phyloP scores from a whole-genome alignment of 1,284 basidiomycete genomes.

The Paramarasmius palmivorus region DNA sequence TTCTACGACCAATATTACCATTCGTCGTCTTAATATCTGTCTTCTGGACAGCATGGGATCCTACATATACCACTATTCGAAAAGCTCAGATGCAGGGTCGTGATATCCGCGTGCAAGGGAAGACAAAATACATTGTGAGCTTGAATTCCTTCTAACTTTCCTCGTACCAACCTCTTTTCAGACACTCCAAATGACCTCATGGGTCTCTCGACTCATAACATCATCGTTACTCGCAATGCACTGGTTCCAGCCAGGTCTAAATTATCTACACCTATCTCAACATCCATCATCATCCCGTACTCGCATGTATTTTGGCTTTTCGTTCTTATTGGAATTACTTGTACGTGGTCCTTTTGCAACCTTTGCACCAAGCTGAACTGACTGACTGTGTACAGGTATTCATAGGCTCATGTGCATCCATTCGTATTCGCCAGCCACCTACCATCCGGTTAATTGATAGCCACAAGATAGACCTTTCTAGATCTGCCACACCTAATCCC shows the following conservation, averaged over 20 bases:
- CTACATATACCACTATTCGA: constrained; percentile 62
- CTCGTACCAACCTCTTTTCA: constrained; percentile 25
- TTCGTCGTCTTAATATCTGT: constrained; percentile 54
- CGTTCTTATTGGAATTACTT: constrained; percentile 49
- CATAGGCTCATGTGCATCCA: constrained; percentile 46
- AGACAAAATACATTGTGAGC: constrained; percentile 60
- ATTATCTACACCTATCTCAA: constrained; percentile 36
- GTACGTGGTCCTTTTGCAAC: constrained; percentile 37
- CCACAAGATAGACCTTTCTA: constrained; percentile 34
- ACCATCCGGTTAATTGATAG: constrained; percentile 62
- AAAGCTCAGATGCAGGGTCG: constrained; percentile 66
- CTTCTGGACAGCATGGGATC: constrained; percentile 77
- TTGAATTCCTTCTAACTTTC: constrained; percentile 4
- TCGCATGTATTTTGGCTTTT: constrained; percentile 45
- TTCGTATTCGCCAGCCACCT: constrained; percentile 65
- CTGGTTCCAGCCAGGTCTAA: constrained; percentile 40
- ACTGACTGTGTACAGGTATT: constrained; percentile 41
- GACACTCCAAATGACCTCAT: constrained; percentile 58
- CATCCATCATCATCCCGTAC: constrained; percentile 34
- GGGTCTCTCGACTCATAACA: constrained; percentile 56
- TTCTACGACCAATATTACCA: constrained; percentile 43
- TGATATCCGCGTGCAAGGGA: constrained; percentile 63
- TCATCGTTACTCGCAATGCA: constrained; percentile 45
- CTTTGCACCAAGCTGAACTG: constrained; percentile 11
- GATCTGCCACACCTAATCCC: constrained; percentile 39